Evolutionary conservation across 23 red algal genomes (phyloP).

Genomic region (Gracilaria vermiculophylla): DNA sequence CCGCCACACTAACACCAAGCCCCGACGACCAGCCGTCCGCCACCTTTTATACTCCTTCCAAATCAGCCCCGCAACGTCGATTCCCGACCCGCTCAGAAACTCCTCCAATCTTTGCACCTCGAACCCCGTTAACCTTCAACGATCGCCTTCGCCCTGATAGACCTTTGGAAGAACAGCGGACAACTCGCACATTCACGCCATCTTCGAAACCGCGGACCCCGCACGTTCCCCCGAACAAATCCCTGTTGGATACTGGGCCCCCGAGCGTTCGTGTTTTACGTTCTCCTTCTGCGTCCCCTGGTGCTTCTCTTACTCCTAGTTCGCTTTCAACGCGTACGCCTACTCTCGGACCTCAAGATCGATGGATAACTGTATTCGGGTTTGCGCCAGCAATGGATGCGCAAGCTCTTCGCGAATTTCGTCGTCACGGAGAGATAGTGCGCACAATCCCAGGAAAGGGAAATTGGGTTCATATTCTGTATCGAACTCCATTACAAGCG

Average conservation of each 20-base stretch:
- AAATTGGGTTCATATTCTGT: constrained; percentile 93
- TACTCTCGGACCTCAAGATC: constrained; percentile 7
- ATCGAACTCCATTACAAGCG: constrained; percentile 71
- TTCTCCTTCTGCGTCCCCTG: constrained; percentile 25
- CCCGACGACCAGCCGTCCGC: neutral
- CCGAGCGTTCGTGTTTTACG: constrained; percentile 44
- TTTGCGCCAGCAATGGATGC: constrained; percentile 71
- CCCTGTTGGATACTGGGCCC: constrained; percentile 54
- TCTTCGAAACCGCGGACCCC: constrained; percentile 28
- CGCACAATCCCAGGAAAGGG: constrained; percentile 61
- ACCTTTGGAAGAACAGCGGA: neutral
- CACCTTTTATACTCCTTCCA: neutral
- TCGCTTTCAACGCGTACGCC: constrained; percentile 24
- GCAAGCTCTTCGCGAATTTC: constrained; percentile 76
- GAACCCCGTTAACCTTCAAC: constrained; percentile 50
- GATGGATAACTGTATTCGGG: constrained; percentile 94
- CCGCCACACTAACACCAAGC: neutral
- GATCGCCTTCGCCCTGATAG: constrained; percentile 39
- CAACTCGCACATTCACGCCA: neutral
- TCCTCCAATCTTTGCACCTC: neutral
- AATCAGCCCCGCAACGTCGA: neutral
- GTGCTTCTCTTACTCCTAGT: neutral
- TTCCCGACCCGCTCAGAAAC: neutral
- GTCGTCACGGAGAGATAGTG: constrained; percentile 78
- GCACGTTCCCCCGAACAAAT: constrained; percentile 49